Percentiles rank a stretch among this genome's conserved stretches.
Conservation (phyloP, 2,329 filamentous ascomycete genomes). For the Nigrospora osmanthi region DNA sequence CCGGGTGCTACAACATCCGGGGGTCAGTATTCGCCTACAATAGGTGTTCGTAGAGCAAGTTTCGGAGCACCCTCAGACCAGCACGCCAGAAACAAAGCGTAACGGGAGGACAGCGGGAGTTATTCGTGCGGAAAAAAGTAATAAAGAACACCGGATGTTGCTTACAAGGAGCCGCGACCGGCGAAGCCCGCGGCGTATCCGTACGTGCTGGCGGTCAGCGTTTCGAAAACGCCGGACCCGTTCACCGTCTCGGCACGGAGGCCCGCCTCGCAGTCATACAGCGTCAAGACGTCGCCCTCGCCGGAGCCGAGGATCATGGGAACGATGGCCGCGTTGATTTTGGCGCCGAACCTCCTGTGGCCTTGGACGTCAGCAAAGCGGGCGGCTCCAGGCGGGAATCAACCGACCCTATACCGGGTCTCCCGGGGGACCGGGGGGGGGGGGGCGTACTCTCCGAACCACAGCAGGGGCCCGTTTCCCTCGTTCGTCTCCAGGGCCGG, state of each 20-base stretch:
- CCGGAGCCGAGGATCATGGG: neutral
- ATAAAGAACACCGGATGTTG: too few relatives aligned
- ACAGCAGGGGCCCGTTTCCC: neutral
- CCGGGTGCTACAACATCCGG: too few relatives aligned
- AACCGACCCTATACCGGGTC: too few relatives aligned
- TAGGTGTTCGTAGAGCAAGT: too few relatives aligned
- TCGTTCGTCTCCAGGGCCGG: neutral
- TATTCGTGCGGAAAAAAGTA: too few relatives aligned
- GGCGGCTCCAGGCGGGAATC: too few relatives aligned
- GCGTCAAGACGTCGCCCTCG: slow-evolving; percentile 2
- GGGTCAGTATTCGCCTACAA: too few relatives aligned
- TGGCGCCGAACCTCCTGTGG: neutral
- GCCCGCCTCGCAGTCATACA: slow-evolving; percentile 1
- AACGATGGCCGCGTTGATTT: slow-evolving; percentile 2
- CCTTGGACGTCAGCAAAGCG: neutral
- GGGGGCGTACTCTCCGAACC: slow-evolving; percentile 2
- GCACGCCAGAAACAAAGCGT: too few relatives aligned
- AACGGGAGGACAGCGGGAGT: too few relatives aligned
- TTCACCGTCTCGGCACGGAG: neutral
- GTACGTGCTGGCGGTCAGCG: neutral
- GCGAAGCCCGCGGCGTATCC: neutral
- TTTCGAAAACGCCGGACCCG: neutral
- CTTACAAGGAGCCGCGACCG: slow-evolving; percentile 1
- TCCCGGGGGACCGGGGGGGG: too few relatives aligned
- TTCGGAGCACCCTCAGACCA: too few relatives aligned